Evolutionary conservation across 2,329 filamentous ascomycete species (phyloP), one percentile per base, ranked within the genome.

Genomic region (Colletotrichum gloeosporioides): DNA sequence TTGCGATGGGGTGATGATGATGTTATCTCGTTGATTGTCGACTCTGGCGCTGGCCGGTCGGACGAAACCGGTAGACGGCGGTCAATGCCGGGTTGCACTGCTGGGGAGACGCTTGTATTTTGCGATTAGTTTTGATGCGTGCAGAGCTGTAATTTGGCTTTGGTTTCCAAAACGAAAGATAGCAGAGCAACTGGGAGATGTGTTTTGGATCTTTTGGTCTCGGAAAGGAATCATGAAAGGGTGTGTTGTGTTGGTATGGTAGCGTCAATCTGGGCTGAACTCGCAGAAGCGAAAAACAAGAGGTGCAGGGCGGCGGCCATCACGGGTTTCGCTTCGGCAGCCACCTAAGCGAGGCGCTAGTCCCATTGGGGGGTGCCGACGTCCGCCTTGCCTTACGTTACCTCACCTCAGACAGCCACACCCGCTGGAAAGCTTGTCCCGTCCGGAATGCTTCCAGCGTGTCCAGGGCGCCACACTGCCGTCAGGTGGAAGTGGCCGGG

Each of bases 1-100:
- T 39, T 15, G 44, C 10, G 34, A 74, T 76, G 74, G 65, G 44
- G 65, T 74, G 74, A 76, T 76, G 70, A 73, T 76, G 74, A 74
- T 76, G 70, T 65, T 69, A 74, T 49, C 63, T 55, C 25, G 59
- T 22, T n/a, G 8, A 18, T n/a, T 25, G 25, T 29, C 15, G 29
- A 16, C 7, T 22, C 44, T 49, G 44, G 44, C 44, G 44, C 44
- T 15, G 18, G 29, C 65, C 74, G 39, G 29, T 69, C 74, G 74
- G 74, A 76, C 64, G 29, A 74, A 65, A 39, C 70, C 74, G 64
- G 57, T 49, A 34, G 16, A 49, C 18, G n/a, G 25, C 64, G 64
- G 64, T 36, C 27, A 32, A 74, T 65, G 34, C 49, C 39, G 70
- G 34, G 22, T 9, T 15, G 16, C n/a, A 10, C 10, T 53, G 61